Evolutionary conservation across 2,329 filamentous ascomycete genomes (phyloP), one percentile per base, ranked within the genome.

Genomic region (Seiridium unicorne): DNA sequence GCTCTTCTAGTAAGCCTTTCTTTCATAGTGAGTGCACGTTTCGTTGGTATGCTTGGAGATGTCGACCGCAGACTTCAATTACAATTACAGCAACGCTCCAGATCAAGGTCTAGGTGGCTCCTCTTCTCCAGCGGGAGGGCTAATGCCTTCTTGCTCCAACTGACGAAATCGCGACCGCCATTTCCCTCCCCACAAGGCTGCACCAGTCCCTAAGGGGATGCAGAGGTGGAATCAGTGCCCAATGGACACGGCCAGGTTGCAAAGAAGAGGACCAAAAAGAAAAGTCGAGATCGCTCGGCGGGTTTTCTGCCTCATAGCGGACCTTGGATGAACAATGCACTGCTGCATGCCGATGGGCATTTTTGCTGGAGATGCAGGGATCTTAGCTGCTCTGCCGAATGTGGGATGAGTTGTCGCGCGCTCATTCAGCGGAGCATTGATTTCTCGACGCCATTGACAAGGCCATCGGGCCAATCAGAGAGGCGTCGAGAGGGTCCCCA

Each of bases 321-420:
- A 42, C 38, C 38, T 7, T 42, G 7, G 38, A 8, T 13, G 38
- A 42, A 13, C 38, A 42, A 42, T 42, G 38, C 38, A 42, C 38
- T 42, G 7, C 7, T 42, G 38, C 38, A 42, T 8, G 38, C 13
- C 38, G 13, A 42, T 8, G 38, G 38, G 38, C 7, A 42, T 1
- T 42, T 42, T 42, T 42, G 38, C 38, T 42, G 38, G 38, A 42
- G 38, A 42, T 42, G 7, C 38, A 42, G 13, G 38, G 38, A 42
- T 42, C 7, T 55, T 44, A 11, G 55, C 31, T 44, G 55, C 18
- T 34, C 40, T 46, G 42, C 40, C 42, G 42, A 48, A 57, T 57
- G 55, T 51, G 44, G 36, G 55, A 49, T 58, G 55, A 51, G 55
- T 58, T 58, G 55, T 58, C 55, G 46, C 36, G 36, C 32, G 10